Evolutionary conservation across 176 grass and related monocot species (phyloP).

Genomic region (Eragrostis nindensis): DNA sequence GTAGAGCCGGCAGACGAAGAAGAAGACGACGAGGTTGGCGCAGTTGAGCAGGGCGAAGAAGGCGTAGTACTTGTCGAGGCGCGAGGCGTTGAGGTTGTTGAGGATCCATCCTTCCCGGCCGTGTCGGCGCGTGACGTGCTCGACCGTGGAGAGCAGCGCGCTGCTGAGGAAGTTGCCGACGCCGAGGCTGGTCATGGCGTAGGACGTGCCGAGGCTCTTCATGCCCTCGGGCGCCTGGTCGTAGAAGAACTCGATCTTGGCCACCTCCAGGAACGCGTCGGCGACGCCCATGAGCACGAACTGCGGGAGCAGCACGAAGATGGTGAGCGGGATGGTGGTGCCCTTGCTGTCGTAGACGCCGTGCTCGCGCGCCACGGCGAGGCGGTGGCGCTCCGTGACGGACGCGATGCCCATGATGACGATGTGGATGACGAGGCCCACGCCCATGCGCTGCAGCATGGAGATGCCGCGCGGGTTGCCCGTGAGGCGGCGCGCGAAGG

Average conservation of each 20-base stretch:
- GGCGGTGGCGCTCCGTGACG: slow-evolving; percentile 57
- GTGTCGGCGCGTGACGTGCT: slow-evolving; percentile 51
- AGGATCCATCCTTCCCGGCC: slow-evolving; percentile 71
- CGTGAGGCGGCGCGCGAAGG: slow-evolving; percentile 59
- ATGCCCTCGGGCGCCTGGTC: slow-evolving; percentile 93
- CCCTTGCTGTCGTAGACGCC: slow-evolving; percentile 55
- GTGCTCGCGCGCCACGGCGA: slow-evolving; percentile 60
- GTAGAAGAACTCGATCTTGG: slow-evolving; percentile 96
- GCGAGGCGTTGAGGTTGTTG: slow-evolving; percentile 88
- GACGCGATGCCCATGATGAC: slow-evolving; percentile 85
- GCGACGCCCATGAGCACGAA: slow-evolving; percentile 89
- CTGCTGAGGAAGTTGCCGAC: slow-evolving; percentile 92
- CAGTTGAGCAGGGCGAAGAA: slow-evolving; percentile 76
- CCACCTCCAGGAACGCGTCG: slow-evolving; percentile 85
- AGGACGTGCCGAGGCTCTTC: slow-evolving; percentile 91
- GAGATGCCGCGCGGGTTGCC: slow-evolving; percentile 82
- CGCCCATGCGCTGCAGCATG: slow-evolving; percentile 79
- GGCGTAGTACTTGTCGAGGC: slow-evolving; percentile 84
- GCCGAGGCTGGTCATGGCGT: slow-evolving; percentile 78
- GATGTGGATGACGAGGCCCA: slow-evolving; percentile 80
- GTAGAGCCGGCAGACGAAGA: slow-evolving; percentile 67
- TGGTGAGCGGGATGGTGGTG: slow-evolving; percentile 62
- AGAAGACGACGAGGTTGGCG: slow-evolving; percentile 71
- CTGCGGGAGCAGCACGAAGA: slow-evolving; percentile 85
- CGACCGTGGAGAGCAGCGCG: slow-evolving; percentile 64